These are phyloP conservation scores for Poterioochromonas sp. DNA, from an alignment of 352 stramenopile genomes.

Conservation along the genomic window DNA sequence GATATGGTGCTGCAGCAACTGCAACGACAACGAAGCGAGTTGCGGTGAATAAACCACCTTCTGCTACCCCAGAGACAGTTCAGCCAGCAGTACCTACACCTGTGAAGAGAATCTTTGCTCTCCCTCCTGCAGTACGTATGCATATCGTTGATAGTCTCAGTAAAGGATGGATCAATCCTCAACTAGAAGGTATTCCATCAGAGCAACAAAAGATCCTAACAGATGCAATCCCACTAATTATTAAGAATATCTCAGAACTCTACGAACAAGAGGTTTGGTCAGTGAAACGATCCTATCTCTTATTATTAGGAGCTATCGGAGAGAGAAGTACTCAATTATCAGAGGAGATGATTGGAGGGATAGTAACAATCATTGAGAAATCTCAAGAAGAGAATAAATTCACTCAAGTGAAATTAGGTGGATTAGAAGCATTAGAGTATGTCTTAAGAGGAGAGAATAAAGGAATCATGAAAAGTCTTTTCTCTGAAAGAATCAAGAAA, in stretches of 20 bases:
- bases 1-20: too few relatives aligned
- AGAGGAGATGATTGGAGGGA: not conserved
- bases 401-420: not conserved
- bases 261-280: not conserved
- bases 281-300: not conserved
- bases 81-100: too few relatives aligned
- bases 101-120: too few relatives aligned
- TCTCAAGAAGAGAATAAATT: not conserved
- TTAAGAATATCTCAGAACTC: not conserved
- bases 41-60: too few relatives aligned
- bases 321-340: not conserved
- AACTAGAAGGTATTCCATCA: not conserved
- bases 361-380: not conserved
- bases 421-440: not conserved
- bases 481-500: too few relatives aligned
- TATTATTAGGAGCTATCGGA: not conserved
- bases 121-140: too few relatives aligned
- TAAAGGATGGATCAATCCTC: not conserved
- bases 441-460: not conserved
- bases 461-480: too few relatives aligned
- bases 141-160: not conserved
- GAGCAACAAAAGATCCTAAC: not conserved
- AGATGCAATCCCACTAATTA: not conserved
- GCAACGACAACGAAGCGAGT: too few relatives aligned
- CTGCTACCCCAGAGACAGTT: too few relatives aligned